Evolutionary conservation across 257 asterid species (phyloP), one percentile per base, ranked within the genome.

Genomic region (Thymus mandschuricus): DNA sequence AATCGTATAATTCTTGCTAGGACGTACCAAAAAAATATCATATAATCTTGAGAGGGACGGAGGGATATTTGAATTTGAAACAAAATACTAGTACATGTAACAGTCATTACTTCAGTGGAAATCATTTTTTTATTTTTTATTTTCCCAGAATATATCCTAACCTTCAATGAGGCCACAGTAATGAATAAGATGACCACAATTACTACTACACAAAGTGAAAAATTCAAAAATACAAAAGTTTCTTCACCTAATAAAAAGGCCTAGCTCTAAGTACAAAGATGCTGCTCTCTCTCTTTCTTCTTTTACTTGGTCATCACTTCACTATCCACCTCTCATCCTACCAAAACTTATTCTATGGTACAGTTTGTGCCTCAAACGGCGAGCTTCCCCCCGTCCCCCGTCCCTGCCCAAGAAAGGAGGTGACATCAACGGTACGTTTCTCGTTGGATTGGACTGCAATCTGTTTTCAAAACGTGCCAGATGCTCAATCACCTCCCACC

Each of bases 291-390:
- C 21, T 21, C 21, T 21, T 0, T 21, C 72, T 73, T 66, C 49
- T 61, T 64, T 60, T 43, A 60, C 61, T 31, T 71, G 61, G 64
- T 73, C 64, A 68, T 12, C 63, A 38, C 68, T 64, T 12, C 63
- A 38, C 68, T 64, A 46, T 46, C 69, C 51, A 54, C 50, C 51
- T 31, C 51, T 31, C 77, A 68, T 28, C 66, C 65, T 62, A 51
- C 75, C 75, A 66, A 48, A 70, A 41, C 72, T 82, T 79, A 77
- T 82, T 81, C 66, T 80, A 77, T 81, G 80, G 60, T 79, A 81
- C 87, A 84, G 58, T 54, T 34, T 45, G 30, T 44, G 68, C 73
- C 52, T 72, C 76, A 21, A 21, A 21, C 21, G 21, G 0, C 21
- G 21, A 21, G 0, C 21, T 21, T 21, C 21, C 21, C 21, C 21